Evolutionary conservation across 768 basidiomycete genomes (phyloP), one percentile per base, ranked within the genome.

Genomic region (Kwoniella newhampshirensis): DNA sequence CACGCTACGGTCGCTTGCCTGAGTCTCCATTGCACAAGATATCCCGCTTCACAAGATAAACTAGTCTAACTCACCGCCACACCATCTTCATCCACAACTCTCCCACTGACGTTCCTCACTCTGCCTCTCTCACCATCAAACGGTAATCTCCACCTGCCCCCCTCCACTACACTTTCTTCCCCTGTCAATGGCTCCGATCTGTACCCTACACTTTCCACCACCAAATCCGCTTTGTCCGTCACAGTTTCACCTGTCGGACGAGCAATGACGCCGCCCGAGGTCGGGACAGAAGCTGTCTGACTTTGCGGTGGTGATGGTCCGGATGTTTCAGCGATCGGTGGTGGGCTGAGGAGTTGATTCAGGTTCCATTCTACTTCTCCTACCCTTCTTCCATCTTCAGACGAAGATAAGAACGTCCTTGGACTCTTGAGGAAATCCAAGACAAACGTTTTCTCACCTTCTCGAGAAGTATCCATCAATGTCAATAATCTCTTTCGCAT

Each of bases 191-290:
- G 84, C 46, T 90, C 89, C 0, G 81, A 82, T 52, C 83, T 84
- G 78, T 96, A 93, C 20, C 94, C 94, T 12, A 97, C 82, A 15
- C 89, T 89, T 21, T 90, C 88, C 30, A 96, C 80, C 18, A 96
- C 86, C 57, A 94, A 82, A 59, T 87, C 87, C 2, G 92, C 91
- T 21, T 74, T 60, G 7, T 84, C 73, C 1, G 71, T 77, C 0
- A 83, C 81, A 13, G 79, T 80, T 66, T 80, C 78, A 1, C 83
- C 84, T 0, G 85, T 89, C 0, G 82, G 78, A 17, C 86, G 75
- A 18, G 75, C 78, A 7, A 64, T 51, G 9, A 59, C 42, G 4
- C 27, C 23, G 2, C 0, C 84, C 81, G 13, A 81, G 7, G 88
- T 80, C 0, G 80, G 81, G 17, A 81, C 18, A 44, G 56, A 39